Evolutionary conservation across 2,329 filamentous ascomycete species (phyloP).

Genomic region (Diaporthe australafricana): DNA sequence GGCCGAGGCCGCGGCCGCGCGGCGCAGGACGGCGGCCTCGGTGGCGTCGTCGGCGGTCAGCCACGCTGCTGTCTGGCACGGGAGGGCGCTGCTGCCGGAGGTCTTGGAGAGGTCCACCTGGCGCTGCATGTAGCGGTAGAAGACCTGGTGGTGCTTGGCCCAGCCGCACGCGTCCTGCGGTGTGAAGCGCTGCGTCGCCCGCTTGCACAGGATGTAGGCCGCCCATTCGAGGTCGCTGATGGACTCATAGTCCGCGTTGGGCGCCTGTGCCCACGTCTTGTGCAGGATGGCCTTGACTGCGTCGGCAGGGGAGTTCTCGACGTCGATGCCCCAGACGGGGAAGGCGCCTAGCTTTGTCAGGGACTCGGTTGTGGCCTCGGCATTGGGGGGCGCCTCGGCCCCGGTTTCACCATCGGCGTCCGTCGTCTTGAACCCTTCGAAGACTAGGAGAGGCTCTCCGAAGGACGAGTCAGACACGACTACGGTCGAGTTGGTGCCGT

Average conservation of each 20-base stretch:
- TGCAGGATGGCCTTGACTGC: neutral
- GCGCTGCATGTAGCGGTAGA: slow-evolving; percentile 7
- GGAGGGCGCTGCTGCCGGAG: neutral
- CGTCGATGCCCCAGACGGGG: slow-evolving; percentile 7
- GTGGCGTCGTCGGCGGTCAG: neutral
- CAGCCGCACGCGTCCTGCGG: neutral
- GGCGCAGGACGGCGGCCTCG: neutral
- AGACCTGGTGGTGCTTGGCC: slow-evolving; percentile 16
- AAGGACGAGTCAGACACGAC: neutral
- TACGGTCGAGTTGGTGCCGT: slow-evolving; percentile 21
- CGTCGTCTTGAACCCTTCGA: slow-evolving; percentile 12
- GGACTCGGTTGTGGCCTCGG: neutral
- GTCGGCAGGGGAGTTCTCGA: neutral
- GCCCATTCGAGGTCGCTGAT: slow-evolving; percentile 23
- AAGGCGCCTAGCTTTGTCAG: slow-evolving; percentile 16
- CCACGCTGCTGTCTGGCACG: slow-evolving; percentile 8
- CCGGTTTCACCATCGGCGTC: neutral
- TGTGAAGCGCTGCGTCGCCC: neutral
- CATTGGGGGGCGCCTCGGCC: neutral
- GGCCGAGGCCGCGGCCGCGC: neutral
- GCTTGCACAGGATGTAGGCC: slow-evolving; percentile 24
- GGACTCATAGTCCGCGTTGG: neutral
- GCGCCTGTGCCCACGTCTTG: neutral
- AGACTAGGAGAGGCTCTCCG: slow-evolving; percentile 14
- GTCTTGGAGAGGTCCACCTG: slow-evolving; percentile 1